These are phyloP conservation scores for Meripilus lineatus DNA, from an alignment of 1,284 basidiomycete species.

Conservation along the genomic window DNA sequence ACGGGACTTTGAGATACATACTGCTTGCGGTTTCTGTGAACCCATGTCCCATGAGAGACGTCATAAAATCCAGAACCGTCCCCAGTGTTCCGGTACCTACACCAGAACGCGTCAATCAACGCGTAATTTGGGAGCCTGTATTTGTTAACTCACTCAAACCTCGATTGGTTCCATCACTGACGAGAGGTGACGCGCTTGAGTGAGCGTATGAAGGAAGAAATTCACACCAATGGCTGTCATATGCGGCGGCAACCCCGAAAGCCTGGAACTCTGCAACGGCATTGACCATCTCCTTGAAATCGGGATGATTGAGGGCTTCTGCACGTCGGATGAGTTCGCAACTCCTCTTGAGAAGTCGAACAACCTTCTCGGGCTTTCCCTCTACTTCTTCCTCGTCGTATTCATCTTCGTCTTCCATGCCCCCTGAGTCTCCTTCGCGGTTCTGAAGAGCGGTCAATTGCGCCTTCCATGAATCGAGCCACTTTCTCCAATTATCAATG, in stretches of 20 bases:
- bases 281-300: slow-evolving; percentile 25
- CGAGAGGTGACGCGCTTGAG: slow-evolving; percentile 18
- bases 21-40: background rate
- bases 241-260: slow-evolving; percentile 16
- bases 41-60: no score
- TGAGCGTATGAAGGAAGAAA: slow-evolving; percentile 32
- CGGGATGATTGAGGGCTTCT: slow-evolving; percentile 9
- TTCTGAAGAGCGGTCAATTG: background rate
- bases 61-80: background rate
- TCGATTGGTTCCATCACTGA: slow-evolving; percentile 14
- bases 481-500: background rate
- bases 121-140: background rate
- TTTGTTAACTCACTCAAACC: background rate
- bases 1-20: background rate
- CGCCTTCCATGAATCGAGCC: background rate
- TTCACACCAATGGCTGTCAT: slow-evolving; percentile 17
- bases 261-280: slow-evolving; percentile 25
- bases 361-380: no score
- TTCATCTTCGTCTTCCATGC: background rate
- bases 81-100: background rate
- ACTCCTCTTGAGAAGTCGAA: background rate
- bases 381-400: no score
- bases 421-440: background rate
- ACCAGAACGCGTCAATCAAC: background rate
- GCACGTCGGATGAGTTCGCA: slow-evolving; percentile 19